Conservation (phyloP, 345 rosid species). For the Camelina sativa region DNA sequence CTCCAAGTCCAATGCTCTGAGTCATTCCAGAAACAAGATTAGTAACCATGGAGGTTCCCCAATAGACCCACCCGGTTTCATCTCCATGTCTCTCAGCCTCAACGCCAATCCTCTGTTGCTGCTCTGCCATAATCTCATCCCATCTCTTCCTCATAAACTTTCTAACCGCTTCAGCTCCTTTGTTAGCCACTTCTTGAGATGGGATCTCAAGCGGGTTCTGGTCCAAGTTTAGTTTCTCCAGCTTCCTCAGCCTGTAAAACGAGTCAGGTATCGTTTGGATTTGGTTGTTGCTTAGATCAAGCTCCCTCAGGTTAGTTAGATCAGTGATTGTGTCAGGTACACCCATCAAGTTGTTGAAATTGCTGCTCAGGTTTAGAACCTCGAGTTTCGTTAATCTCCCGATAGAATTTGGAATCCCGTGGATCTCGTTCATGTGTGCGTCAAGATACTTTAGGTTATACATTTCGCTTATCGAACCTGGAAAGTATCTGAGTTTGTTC, state of each 20-base stretch:
- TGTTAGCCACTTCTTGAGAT: constrained; percentile 59
- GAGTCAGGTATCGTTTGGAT: constrained; percentile 73
- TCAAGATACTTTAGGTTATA: constrained; percentile 62
- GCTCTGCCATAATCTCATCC: constrained; percentile 63
- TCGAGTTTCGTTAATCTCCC: constrained; percentile 81
- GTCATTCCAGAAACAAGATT: constrained; percentile 57
- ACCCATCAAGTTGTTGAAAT: constrained; percentile 73
- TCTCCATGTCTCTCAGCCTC: constrained; percentile 59
- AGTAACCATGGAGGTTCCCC: constrained; percentile 72
- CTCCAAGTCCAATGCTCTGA: constrained; percentile 37
- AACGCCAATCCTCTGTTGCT: constrained; percentile 57
- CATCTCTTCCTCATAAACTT: constrained; percentile 80
- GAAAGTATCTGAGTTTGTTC: constrained; percentile 75
- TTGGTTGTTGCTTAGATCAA: constrained; percentile 98
- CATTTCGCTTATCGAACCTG: constrained; percentile 80
- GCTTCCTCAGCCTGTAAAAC: constrained; percentile 69
- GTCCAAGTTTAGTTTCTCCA: constrained; percentile 77
- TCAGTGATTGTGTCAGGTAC: constrained; percentile 82
- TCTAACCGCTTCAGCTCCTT: constrained; percentile 79
- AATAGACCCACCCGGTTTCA: constrained; percentile 69
- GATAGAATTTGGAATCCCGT: constrained; percentile 68
- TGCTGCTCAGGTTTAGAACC: constrained; percentile 76
- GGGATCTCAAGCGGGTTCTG: constrained; percentile 83
- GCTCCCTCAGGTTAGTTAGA: constrained; percentile 70
- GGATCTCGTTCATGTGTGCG: constrained; percentile 89